A percentile compares a stretch with the other conserved stretches of the same genome.
These are phyloP conservation scores for Rhizopogon rudus DNA, from an alignment of 768 basidiomycete species.

Conservation along the genomic window DNA sequence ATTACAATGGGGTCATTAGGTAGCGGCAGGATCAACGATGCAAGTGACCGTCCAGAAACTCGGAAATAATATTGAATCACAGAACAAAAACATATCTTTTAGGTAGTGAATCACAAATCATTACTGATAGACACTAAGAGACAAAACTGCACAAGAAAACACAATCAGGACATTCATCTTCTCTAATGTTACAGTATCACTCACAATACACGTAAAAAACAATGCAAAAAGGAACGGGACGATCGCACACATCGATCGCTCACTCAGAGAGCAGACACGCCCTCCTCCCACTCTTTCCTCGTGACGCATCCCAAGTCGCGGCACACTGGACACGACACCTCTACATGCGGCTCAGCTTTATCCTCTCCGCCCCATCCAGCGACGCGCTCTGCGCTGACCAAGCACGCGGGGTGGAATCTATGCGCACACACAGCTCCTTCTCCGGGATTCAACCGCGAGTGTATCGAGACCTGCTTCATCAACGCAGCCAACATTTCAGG, in stretches of 20 bases:
- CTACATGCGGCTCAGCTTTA: conserved; percentile 37
- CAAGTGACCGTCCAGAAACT: too few species aligned
- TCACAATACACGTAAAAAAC: neutral
- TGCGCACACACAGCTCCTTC: conserved; percentile 47
- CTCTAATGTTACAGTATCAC: neutral
- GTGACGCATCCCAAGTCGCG: conserved; percentile 56
- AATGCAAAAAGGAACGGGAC: neutral
- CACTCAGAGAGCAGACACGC: conserved; percentile 28
- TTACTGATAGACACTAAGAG: neutral
- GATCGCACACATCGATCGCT: neutral
- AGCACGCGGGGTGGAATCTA: conserved; percentile 66
- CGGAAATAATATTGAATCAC: too few species aligned
- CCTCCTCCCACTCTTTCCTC: conserved; percentile 57
- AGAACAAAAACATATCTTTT: neutral
- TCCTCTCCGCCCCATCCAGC: conserved; percentile 56
- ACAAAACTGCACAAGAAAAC: neutral
- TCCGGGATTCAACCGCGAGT: conserved; percentile 11
- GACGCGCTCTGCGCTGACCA: conserved; percentile 63
- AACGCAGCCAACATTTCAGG: conserved; percentile 21
- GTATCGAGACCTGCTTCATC: conserved; percentile 21
- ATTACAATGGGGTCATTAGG: too few species aligned
- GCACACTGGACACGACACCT: conserved; percentile 76
- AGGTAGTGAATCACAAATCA: neutral
- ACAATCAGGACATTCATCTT: neutral
- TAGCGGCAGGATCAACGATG: too few species aligned